These are phyloP conservation scores for Pterocarpus macrocarpus DNA, from an alignment of 306 rosid genomes.

Conservation along the genomic window DNA sequence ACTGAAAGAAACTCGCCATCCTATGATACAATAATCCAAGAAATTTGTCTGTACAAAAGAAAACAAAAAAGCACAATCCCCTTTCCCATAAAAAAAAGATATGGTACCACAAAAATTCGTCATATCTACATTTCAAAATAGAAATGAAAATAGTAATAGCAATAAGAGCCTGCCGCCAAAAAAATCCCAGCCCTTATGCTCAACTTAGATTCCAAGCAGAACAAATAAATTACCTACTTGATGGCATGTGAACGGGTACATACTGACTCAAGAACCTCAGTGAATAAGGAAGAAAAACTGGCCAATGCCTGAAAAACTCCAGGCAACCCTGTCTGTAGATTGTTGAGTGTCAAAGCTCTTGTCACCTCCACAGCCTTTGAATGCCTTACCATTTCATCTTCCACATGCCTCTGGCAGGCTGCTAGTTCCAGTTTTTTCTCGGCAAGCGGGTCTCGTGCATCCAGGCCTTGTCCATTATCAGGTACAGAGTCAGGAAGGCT, in stretches of 20 bases:
- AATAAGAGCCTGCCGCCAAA: conserved; percentile 42
- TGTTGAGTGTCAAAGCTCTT: conserved; percentile 92
- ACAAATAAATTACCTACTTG: conserved; percentile 57
- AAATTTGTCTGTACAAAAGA: conserved; percentile 53
- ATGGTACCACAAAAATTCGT: conserved; percentile 66
- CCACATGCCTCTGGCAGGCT: conserved; percentile 86
- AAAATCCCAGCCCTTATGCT: conserved; percentile 40
- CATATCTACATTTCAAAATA: conserved; percentile 62
- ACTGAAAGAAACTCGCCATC: conserved; percentile 38
- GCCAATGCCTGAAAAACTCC: conserved; percentile 96
- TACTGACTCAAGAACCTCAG: conserved; percentile 80
- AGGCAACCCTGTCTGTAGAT: conserved; percentile 97
- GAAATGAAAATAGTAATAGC: conserved; percentile 34
- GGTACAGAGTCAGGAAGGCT: conserved; percentile 69
- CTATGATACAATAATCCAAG: conserved; percentile 57
- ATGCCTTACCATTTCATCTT: conserved; percentile 93
- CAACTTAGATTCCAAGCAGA: conserved; percentile 42
- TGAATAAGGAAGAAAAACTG: conserved; percentile 87
- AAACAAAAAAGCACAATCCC: background rate
- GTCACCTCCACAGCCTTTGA: conserved; percentile 91
- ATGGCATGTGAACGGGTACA: conserved; percentile 84
- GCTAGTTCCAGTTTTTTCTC: conserved; percentile 89
- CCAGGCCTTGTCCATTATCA: conserved; percentile 69
- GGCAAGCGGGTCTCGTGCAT: conserved; percentile 89
- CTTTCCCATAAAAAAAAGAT: conserved; percentile 41